Evolutionary conservation across 805 yeast genomes (phyloP), one percentile per base, ranked within the genome.

Genomic region (Yarrowia bubula): DNA sequence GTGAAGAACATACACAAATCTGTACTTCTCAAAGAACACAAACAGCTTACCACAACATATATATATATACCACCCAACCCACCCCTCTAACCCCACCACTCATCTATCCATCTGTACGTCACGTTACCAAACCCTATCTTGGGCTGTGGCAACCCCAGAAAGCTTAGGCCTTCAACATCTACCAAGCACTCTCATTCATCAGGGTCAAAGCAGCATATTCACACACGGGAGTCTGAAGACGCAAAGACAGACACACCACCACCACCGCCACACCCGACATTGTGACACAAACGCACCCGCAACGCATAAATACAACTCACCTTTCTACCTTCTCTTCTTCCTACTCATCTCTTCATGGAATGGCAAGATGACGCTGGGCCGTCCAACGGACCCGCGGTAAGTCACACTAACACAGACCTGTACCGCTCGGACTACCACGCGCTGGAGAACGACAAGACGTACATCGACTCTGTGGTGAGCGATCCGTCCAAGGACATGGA

Each of bases 401-500:
- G 28, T 22, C 33, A 51, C 58, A 17, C 42, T 4, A 14, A 38
- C 35, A 39, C 37, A 38, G 61, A 55, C 38, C 61, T 55, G 37
- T 58, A 58, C 35, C 39, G 64, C 9, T 17, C 35, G 15, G 64
- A 58, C 35, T 58, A 58, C 64, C 64, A 58, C 17, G 64, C 50
- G 14, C 51, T 44, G 13, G 64, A 58, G 18, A 42, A 62, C 13
- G 63, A 62, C 42, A 68, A 70, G 31, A 71, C 50, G 10, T 76
- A 55, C 66, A 78, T 81, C 61, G 71, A 75, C 35, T 76, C 82
- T 2, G 67, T 65, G 3, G 90, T 88, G 6, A 73, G 81, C 2
- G 81, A 81, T 22, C 95, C 96, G 1, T 81, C 83, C 65, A 84
- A 87, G 70, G 93, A 89, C 72, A 79, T 83, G 63, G 95, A 90